Conservation (phyloP, 345 rosid species). For the Heritiera littoralis region DNA sequence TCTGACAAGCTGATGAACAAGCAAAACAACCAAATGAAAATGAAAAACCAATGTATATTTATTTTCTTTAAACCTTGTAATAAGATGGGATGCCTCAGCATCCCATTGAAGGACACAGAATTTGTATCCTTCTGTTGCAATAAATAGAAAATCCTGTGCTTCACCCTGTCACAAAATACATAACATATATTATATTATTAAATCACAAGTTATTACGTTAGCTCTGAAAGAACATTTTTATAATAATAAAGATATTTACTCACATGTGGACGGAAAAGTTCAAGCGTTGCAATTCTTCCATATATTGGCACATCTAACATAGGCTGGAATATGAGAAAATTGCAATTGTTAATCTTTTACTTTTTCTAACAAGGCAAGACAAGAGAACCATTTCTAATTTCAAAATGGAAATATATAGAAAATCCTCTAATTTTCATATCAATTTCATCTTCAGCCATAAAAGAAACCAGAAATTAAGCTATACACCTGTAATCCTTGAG, state of each 20-base stretch:
- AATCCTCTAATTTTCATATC: neutral
- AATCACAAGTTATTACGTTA: neutral
- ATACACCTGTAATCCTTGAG: conserved; percentile 82
- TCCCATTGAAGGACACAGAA: conserved; percentile 97
- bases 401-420: neutral
- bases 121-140: conserved; percentile 88
- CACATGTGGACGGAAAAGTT: conserved; percentile 93
- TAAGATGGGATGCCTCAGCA: conserved; percentile 73
- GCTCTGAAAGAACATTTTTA: neutral
- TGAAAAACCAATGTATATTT: neutral
- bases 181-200: neutral
- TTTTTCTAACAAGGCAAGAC: neutral
- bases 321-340: conserved; percentile 47
- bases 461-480: neutral
- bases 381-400: neutral
- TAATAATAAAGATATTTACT: conserved; percentile 35
- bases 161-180: conserved; percentile 64
- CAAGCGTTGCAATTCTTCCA: conserved; percentile 92
- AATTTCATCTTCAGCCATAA: neutral
- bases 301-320: conserved; percentile 89
- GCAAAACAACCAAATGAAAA: neutral
- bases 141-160: conserved; percentile 81
- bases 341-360: neutral
- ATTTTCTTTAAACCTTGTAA: conserved; percentile 61
- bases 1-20: neutral